Percentiles rank a stretch among this genome's conserved stretches.
phyloP scores from a whole-genome alignment of 116 monocot genomes.

The Zostera marina region DNA sequence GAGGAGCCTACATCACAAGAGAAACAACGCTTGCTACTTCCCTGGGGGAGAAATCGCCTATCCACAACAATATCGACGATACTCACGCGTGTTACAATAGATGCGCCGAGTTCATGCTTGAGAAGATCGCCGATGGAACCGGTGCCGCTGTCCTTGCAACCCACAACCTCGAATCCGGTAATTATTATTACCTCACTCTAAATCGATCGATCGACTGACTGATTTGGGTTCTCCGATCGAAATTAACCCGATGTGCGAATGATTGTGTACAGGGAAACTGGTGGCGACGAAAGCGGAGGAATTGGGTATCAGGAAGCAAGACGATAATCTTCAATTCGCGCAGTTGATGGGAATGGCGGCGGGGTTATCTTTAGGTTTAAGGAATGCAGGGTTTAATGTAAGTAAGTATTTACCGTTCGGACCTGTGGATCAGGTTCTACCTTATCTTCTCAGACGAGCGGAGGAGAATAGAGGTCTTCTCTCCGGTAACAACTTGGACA shows the following conservation, averaged over 20 bases:
- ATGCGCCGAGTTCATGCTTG: conserved; percentile 56
- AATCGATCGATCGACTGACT: too few relatives aligned
- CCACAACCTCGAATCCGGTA: conserved; percentile 82
- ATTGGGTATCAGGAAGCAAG: conserved; percentile 41
- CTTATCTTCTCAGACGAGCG: conserved; percentile 79
- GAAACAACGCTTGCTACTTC: conserved; percentile 35
- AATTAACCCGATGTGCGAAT: too few relatives aligned
- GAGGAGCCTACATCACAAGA: conserved; percentile 83
- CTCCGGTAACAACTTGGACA: conserved; percentile 45
- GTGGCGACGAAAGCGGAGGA: conserved; percentile 55
- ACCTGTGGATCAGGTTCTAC: conserved; percentile 68
- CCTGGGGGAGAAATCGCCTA: conserved; percentile 41
- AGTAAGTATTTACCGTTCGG: conserved; percentile 91
- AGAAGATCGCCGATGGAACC: conserved; percentile 31
- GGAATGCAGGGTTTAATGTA: conserved; percentile 80
- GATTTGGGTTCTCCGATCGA: too few relatives aligned
- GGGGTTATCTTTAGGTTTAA: conserved; percentile 55
- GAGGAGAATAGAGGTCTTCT: conserved; percentile 86
- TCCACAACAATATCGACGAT: conserved; percentile 40
- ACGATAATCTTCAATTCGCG: conserved; percentile 62
- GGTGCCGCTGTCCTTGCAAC: conserved; percentile 64
- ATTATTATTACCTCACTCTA: too few relatives aligned
- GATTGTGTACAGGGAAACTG: conserved; percentile 25
- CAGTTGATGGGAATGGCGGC: conserved; percentile 97
- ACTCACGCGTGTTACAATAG: conserved; percentile 69